A percentile compares a stretch with the other conserved stretches of the same genome.
phyloP scores from a whole-genome alignment of 768 basidiomycete genomes.

The Auriscalpium microsporum region DNA sequence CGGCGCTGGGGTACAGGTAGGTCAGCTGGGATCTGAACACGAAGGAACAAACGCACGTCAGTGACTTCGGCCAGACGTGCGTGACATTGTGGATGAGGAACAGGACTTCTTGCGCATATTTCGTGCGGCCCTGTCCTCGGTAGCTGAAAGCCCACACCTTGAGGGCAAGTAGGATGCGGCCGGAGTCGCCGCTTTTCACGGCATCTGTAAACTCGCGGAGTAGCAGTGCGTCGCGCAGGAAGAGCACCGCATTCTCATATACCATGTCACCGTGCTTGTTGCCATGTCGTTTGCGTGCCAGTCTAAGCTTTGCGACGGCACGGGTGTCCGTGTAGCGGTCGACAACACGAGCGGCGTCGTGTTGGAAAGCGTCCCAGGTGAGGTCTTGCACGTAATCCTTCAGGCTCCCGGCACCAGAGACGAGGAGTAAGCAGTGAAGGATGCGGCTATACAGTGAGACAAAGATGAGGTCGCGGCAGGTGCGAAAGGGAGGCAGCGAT shows the following conservation, averaged over 20 bases:
- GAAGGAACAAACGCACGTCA: slow-evolving; percentile 3
- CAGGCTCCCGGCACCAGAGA: neutral
- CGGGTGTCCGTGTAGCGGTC: neutral
- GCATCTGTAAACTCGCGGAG: slow-evolving; percentile 22
- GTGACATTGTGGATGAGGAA: slow-evolving; percentile 11
- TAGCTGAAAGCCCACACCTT: slow-evolving; percentile 18
- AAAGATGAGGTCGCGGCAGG: slow-evolving; percentile 22
- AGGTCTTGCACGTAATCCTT: slow-evolving; percentile 1
- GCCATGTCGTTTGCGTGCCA: neutral
- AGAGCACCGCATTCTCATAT: slow-evolving; percentile 19
- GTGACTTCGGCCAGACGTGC: slow-evolving; percentile 13
- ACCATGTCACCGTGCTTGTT: neutral
- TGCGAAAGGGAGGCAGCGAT: slow-evolving; percentile 23
- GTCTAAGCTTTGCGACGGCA: neutral
- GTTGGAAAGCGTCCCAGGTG: neutral
- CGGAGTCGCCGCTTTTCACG: slow-evolving; percentile 24
- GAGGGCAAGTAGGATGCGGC: slow-evolving; percentile 18
- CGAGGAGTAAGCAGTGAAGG: slow-evolving; percentile 17
- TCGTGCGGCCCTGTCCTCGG: slow-evolving; percentile 21
- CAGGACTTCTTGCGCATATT: slow-evolving; percentile 20
- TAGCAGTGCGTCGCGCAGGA: slow-evolving; percentile 21
- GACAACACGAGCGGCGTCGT: neutral
- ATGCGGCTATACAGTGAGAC: slow-evolving; percentile 23
- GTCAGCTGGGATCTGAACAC: neutral
- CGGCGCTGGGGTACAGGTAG: slow-evolving; percentile 11